These are phyloP conservation scores for Knufia petricola DNA, from an alignment of 2,329 filamentous ascomycete species.

Conservation along the genomic window DNA sequence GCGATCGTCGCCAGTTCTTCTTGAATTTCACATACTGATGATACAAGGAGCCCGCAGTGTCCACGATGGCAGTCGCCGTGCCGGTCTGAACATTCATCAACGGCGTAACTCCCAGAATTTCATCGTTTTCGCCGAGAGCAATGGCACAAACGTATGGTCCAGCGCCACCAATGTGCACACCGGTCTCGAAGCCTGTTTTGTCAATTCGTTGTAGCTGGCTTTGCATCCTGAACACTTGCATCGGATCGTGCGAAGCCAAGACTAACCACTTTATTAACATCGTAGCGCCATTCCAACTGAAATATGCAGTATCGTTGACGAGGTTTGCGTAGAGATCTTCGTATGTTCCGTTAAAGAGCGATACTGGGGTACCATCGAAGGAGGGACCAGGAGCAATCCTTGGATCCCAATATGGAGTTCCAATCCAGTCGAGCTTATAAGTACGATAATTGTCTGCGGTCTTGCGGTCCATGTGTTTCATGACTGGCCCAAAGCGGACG, in stretches of 20 bases:
- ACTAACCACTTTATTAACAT: constrained; percentile 35
- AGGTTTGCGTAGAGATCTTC: not conserved
- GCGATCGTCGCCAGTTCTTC: not conserved
- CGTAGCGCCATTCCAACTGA: constrained; percentile 42
- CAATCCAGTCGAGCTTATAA: constrained; percentile 33
- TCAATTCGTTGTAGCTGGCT: not conserved
- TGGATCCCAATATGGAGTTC: constrained; percentile 31
- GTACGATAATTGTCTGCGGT: constrained; percentile 29
- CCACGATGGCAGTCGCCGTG: not conserved
- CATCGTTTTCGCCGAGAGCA: not conserved
- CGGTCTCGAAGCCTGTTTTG: not conserved
- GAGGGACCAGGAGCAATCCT: constrained; percentile 32
- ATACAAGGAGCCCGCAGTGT: not conserved
- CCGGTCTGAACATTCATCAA: not conserved
- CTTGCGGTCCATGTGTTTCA: constrained; percentile 17
- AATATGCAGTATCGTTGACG: constrained; percentile 23
- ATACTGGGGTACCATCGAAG: constrained; percentile 15
- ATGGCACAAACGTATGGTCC: not conserved
- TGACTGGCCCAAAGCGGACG: constrained; percentile 27
- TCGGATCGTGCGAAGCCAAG: constrained; percentile 16
- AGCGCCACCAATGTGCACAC: not conserved
- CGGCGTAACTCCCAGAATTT: not conserved
- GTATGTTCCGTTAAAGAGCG: not conserved
- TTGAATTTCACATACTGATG: not conserved
- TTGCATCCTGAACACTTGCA: not conserved